A percentile compares a stretch with the other conserved stretches of the same genome.
These are phyloP conservation scores for Plasmopara viticola DNA, from an alignment of 352 stramenopile species.

Conservation along the genomic window DNA sequence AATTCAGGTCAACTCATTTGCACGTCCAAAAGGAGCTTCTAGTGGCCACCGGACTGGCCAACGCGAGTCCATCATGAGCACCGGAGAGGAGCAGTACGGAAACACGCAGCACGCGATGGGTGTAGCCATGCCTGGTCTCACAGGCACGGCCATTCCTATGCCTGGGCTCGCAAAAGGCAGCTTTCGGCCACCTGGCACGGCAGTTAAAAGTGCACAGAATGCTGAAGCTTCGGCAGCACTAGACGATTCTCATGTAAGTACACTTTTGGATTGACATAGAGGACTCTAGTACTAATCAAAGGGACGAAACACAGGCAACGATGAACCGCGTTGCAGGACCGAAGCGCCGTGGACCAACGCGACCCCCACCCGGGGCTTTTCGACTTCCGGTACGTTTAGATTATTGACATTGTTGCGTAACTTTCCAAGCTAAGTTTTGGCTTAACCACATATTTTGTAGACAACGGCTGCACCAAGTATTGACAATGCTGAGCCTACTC, in stretches of 20 bases:
- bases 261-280: constrained; percentile 3
- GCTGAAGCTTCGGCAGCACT: constrained; percentile 25
- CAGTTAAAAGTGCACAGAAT: constrained; percentile 18
- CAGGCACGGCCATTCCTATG: constrained; percentile 72
- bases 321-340: constrained; percentile 72
- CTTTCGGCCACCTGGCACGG: constrained; percentile 65
- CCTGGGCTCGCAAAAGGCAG: constrained; percentile 64
- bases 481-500: constrained; percentile 19
- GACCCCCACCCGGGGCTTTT: constrained; percentile 57
- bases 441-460: constrained; percentile 5
- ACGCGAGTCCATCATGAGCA: constrained; percentile 70
- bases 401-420: not conserved
- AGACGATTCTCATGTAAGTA: constrained; percentile 62
- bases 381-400: constrained; percentile 39
- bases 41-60: constrained; percentile 30
- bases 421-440: constrained; percentile 3
- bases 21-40: constrained; percentile 31
- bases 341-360: constrained; percentile 65
- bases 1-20: constrained; percentile 82
- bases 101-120: constrained; percentile 61
- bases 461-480: constrained; percentile 35
- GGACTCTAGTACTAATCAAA: constrained; percentile 9
- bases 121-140: constrained; percentile 75
- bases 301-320: constrained; percentile 37
- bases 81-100: constrained; percentile 72